phyloP scores from a whole-genome alignment of 2,329 filamentous ascomycete species.

The Curvularia sp. region DNA sequence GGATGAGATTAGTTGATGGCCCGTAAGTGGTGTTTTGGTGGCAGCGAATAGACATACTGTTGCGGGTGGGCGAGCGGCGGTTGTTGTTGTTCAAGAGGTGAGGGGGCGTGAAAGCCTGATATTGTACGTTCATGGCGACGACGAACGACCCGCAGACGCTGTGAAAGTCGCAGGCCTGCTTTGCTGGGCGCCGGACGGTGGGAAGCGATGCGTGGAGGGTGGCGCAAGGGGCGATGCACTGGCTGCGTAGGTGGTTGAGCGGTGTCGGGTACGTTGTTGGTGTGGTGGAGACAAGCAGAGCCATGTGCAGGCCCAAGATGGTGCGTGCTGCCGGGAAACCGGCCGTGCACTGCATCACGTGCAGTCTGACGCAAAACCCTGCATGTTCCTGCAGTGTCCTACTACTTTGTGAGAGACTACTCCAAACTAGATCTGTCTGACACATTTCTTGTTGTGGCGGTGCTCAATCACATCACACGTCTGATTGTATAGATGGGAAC shows the following conservation, averaged over 20 bases:
- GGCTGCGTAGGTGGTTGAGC: conserved; percentile 14
- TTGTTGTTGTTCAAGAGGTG: conserved; percentile 61
- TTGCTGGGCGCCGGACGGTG: conserved; percentile 13
- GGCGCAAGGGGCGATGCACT: conserved; percentile 4
- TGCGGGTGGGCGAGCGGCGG: conserved; percentile 65
- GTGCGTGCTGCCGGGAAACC: conserved; percentile 1
- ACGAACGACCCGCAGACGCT: conserved; percentile 34
- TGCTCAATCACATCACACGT: not conserved
- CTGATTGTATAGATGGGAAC: not conserved
- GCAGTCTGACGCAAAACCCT: not conserved
- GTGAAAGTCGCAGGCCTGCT: conserved; percentile 20
- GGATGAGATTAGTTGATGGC: conserved; percentile 19
- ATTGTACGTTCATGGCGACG: conserved; percentile 66
- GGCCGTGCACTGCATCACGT: not conserved
- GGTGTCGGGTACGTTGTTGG: conserved; percentile 27
- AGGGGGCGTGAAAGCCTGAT: conserved; percentile 66
- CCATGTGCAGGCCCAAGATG: conserved; percentile 21
- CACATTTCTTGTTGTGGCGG: too few species aligned
- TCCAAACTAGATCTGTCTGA: not conserved
- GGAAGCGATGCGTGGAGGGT: conserved; percentile 2
- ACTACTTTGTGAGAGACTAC: not conserved
- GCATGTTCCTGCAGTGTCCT: not conserved
- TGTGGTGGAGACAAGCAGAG: conserved; percentile 28
- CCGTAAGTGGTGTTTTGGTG: conserved; percentile 14
- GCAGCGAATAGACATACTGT: conserved; percentile 57